Conservation (phyloP, 2,329 filamentous ascomycete species). For the Curvularia lunata region DNA sequence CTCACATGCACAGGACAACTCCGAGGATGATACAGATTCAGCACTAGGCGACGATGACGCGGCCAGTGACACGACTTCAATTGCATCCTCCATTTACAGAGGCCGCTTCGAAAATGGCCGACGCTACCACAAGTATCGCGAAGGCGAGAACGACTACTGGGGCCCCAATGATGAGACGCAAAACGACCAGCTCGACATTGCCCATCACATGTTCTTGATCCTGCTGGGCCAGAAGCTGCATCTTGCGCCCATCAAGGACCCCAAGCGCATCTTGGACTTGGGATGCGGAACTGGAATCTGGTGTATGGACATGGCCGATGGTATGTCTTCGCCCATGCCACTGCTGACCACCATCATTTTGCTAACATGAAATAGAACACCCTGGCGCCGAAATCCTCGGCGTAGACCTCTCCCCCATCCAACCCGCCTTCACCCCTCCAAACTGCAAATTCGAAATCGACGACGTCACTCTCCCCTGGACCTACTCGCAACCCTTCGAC, state of each 20-base stretch:
- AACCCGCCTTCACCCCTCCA: conserved; percentile 53
- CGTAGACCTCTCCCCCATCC: conserved; percentile 56
- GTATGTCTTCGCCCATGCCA: background rate
- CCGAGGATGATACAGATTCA: conserved; percentile 29
- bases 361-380: conserved; percentile 15
- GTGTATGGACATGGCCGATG: conserved; percentile 38
- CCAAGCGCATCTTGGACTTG: conserved; percentile 30
- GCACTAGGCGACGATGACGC: conserved; percentile 13
- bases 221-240: conserved; percentile 33
- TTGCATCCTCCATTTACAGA: conserved; percentile 38
- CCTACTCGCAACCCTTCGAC: conserved; percentile 43
- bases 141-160: conserved; percentile 43
- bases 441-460: conserved; percentile 57
- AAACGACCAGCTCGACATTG: conserved; percentile 39
- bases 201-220: conserved; percentile 36
- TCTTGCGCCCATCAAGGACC: conserved; percentile 31
- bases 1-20: conserved; percentile 13
- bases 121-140: conserved; percentile 41
- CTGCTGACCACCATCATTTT: background rate
- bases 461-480: conserved; percentile 51
- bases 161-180: conserved; percentile 41
- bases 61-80: conserved; percentile 40
- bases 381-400: conserved; percentile 51
- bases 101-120: conserved; percentile 44
- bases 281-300: conserved; percentile 42